These are phyloP conservation scores for Solanum medicagineum DNA, from an alignment of 257 asterid species.

Conservation along the genomic window DNA sequence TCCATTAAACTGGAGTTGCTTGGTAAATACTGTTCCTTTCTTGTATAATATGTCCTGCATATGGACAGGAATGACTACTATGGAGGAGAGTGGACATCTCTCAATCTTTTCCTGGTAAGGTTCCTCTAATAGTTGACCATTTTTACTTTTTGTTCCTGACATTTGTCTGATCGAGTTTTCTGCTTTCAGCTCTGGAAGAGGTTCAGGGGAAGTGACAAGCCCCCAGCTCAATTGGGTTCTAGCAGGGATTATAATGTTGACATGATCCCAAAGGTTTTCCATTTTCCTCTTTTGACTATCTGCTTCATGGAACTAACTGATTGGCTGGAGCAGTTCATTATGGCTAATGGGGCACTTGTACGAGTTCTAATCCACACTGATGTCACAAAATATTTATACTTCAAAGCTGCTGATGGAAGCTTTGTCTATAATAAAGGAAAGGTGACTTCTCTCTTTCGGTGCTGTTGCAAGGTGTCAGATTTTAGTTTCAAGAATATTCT, in stretches of 20 bases:
- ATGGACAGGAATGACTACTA: conserved; percentile 96
- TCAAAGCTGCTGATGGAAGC: conserved; percentile 97
- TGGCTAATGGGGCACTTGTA: conserved; percentile 95
- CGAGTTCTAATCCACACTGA: conserved; percentile 88
- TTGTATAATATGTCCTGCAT: conserved; percentile 54
- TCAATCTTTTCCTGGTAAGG: conserved; percentile 65
- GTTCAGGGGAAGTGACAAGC: conserved; percentile 79
- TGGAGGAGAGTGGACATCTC: conserved; percentile 90
- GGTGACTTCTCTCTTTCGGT: conserved; percentile 22
- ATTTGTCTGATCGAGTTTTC: background rate
- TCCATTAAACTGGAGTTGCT: background rate
- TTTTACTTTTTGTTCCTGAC: background rate
- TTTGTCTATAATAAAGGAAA: conserved; percentile 80
- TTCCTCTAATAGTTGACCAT: background rate
- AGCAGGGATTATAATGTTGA: conserved; percentile 92
- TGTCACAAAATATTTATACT: conserved; percentile 80
- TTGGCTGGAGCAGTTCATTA: conserved; percentile 48
- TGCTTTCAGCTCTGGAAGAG: conserved; percentile 64
- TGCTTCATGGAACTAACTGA: background rate
- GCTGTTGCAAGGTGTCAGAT: conserved; percentile 88
- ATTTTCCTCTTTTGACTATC: background rate
- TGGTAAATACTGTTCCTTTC: background rate
- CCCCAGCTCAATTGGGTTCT: conserved; percentile 78
- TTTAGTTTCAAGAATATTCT: conserved; percentile 33
- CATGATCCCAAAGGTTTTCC: conserved; percentile 87